phyloP scores from a whole-genome alignment of 2,329 filamentous ascomycete species.

The Clarireedia homoeocarpa region DNA sequence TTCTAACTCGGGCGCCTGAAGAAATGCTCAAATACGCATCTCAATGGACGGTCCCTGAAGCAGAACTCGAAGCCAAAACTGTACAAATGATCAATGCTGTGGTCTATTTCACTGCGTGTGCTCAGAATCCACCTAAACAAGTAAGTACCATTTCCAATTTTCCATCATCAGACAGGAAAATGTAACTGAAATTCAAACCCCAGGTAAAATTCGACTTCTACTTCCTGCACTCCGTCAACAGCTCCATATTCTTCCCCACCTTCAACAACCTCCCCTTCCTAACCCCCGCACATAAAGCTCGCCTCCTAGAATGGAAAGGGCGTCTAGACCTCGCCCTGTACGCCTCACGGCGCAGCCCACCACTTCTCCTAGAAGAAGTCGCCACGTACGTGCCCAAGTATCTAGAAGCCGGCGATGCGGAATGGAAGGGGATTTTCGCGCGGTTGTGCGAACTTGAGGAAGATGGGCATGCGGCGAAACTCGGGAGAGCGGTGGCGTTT shows the following conservation, averaged over 20 bases:
- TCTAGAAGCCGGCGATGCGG: slow-evolving; percentile 19
- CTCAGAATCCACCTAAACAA: slow-evolving; percentile 54
- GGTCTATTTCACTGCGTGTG: slow-evolving; percentile 41
- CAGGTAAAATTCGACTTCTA: slow-evolving; percentile 74
- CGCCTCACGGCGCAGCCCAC: slow-evolving; percentile 56
- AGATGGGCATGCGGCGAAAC: slow-evolving; percentile 76
- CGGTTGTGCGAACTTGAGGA: slow-evolving; percentile 48
- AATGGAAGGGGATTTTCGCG: slow-evolving; percentile 35
- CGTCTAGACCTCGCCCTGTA: slow-evolving; percentile 69
- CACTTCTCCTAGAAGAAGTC: slow-evolving; percentile 52
- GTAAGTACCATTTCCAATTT: neutral
- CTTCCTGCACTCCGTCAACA: slow-evolving; percentile 70
- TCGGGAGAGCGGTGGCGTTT: slow-evolving; percentile 61
- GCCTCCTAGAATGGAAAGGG: slow-evolving; percentile 76
- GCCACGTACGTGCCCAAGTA: slow-evolving; percentile 45
- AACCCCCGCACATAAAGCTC: slow-evolving; percentile 49
- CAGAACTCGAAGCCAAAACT: slow-evolving; percentile 40
- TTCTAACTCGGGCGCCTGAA: slow-evolving; percentile 53
- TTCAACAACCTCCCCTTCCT: slow-evolving; percentile 58
- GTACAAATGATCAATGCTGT: slow-evolving; percentile 64
- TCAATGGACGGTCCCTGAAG: slow-evolving; percentile 49
- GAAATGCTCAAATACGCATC: slow-evolving; percentile 55
- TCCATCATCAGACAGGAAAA: neutral
- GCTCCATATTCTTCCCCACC: slow-evolving; percentile 62
- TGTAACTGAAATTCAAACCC: neutral